Conservation (phyloP, 2,329 filamentous ascomycete genomes). For the Trichoderma pleuroti region DNA sequence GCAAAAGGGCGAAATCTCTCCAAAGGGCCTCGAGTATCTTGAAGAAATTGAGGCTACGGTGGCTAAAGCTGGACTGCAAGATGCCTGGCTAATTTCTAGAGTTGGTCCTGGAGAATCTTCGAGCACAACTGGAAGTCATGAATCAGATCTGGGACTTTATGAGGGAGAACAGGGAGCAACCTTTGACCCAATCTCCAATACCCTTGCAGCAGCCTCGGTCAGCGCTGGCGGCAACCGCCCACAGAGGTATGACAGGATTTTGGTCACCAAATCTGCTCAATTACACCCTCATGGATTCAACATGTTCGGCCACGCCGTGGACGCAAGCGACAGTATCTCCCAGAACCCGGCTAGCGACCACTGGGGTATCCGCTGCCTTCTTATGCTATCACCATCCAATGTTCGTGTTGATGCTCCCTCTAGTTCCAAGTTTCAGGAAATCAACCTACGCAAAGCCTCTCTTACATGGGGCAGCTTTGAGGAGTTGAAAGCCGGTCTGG, state of each 20-base stretch:
- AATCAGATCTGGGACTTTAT: constrained; percentile 36
- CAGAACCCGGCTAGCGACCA: constrained; percentile 50
- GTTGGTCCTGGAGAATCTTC: constrained; percentile 42
- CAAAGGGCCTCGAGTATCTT: constrained; percentile 43
- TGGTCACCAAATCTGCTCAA: constrained; percentile 45
- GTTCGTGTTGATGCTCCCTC: not conserved
- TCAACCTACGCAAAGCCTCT: constrained; percentile 33
- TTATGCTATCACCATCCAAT: constrained; percentile 25
- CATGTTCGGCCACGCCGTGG: constrained; percentile 47
- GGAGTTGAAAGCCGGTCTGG: constrained; percentile 39
- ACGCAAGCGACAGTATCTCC: not conserved
- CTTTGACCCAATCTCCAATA: constrained; percentile 58
- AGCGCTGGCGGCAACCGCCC: constrained; percentile 51
- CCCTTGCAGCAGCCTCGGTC: constrained; percentile 50
- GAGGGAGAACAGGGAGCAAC: constrained; percentile 64
- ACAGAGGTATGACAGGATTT: constrained; percentile 63
- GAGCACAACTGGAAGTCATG: constrained; percentile 23
- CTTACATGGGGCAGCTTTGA: constrained; percentile 31
- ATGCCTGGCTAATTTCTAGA: constrained; percentile 49
- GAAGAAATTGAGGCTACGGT: constrained; percentile 46
- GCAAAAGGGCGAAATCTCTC: constrained; percentile 51
- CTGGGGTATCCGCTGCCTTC: constrained; percentile 51
- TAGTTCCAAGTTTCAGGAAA: not conserved
- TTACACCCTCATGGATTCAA: constrained; percentile 44
- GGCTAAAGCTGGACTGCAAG: constrained; percentile 44